Percentiles rank a stretch among this genome's conserved stretches.
Evolutionary conservation across 306 rosid genomes (phyloP).

Genomic region (Trichosanthes truncata): DNA sequence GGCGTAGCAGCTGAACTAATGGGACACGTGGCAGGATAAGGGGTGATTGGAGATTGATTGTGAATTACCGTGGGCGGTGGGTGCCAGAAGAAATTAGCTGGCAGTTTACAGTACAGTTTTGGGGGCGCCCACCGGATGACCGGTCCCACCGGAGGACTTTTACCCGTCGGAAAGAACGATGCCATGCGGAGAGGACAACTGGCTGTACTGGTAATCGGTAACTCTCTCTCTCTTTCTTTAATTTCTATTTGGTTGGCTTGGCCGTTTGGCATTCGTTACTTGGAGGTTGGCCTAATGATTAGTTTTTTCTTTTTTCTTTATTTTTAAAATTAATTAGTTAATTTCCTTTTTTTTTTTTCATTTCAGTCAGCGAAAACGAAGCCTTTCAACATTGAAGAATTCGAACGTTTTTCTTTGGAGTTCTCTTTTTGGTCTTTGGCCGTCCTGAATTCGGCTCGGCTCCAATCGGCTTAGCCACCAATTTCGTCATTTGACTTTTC

Average conservation of each 20-base stretch:
- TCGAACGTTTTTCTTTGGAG: background rate
- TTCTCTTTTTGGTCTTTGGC: background rate
- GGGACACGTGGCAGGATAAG: slow-evolving; percentile 1
- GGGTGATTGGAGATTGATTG: slow-evolving; percentile 1
- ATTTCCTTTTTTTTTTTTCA: background rate
- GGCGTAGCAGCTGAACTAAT: slow-evolving; percentile 6
- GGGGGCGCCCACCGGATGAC: slow-evolving; percentile 4
- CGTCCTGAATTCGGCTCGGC: background rate
- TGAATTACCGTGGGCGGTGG: slow-evolving; percentile 8
- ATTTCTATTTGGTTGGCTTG: slow-evolving; percentile 27
- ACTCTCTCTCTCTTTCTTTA: background rate
- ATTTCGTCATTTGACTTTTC: background rate
- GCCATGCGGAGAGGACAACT: background rate
- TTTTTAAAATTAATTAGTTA: background rate
- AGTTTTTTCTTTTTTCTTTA: background rate
- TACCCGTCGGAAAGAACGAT: background rate
- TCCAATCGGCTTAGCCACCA: background rate
- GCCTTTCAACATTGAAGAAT: slow-evolving; percentile 8
- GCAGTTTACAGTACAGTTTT: background rate
- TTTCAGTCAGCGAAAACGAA: slow-evolving; percentile 40
- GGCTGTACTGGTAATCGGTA: slow-evolving; percentile 8
- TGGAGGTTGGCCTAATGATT: slow-evolving; percentile 67
- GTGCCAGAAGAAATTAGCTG: slow-evolving; percentile 9
- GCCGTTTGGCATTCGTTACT: slow-evolving; percentile 40
- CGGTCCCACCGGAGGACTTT: background rate